A percentile compares a stretch with the other conserved stretches of the same genome.
Conservation (phyloP, 371 early-diverging fungal genomes). For the Mortierella sp. region DNA sequence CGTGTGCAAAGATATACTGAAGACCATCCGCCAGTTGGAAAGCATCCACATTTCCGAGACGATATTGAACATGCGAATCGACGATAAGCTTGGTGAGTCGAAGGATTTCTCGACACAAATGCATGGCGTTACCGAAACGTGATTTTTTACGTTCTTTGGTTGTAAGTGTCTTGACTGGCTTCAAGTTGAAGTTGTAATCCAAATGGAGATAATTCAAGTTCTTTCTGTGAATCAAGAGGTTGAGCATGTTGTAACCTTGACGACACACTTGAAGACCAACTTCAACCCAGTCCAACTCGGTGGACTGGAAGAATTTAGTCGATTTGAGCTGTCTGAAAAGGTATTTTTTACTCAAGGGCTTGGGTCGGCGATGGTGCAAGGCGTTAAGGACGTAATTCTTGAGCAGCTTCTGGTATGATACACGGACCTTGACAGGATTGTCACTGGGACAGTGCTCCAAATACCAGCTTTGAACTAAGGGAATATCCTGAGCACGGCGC, state of each 20-base stretch:
- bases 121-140: conserved; percentile 99
- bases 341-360: conserved; percentile 91
- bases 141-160: conserved; percentile 99
- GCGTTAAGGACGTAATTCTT: conserved; percentile 90
- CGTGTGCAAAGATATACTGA: conserved; percentile 98
- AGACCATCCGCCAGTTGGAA: conserved; percentile 98
- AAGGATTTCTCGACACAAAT: conserved; percentile 94
- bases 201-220: conserved; percentile 97
- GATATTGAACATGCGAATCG: conserved; percentile 97
- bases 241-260: conserved; percentile 99
- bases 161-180: conserved; percentile 97
- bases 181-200: conserved; percentile 99
- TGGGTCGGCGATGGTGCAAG: conserved; percentile 88
- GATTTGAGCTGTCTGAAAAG: conserved; percentile 94
- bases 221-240: conserved; percentile 97
- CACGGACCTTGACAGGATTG: conserved; percentile 97
- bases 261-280: conserved; percentile 97
- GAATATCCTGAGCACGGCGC: conserved; percentile 96
- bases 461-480: conserved; percentile 97
- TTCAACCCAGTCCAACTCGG: conserved; percentile 99
- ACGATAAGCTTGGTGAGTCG: conserved; percentile 98
- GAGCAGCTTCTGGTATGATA: conserved; percentile 97
- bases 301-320: conserved; percentile 98
- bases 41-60: conserved; percentile 96
- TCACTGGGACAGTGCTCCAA: conserved; percentile 95